These are phyloP conservation scores for Linderina pennispora DNA, from an alignment of 192 early-diverging fungal genomes.

Conservation along the genomic window DNA sequence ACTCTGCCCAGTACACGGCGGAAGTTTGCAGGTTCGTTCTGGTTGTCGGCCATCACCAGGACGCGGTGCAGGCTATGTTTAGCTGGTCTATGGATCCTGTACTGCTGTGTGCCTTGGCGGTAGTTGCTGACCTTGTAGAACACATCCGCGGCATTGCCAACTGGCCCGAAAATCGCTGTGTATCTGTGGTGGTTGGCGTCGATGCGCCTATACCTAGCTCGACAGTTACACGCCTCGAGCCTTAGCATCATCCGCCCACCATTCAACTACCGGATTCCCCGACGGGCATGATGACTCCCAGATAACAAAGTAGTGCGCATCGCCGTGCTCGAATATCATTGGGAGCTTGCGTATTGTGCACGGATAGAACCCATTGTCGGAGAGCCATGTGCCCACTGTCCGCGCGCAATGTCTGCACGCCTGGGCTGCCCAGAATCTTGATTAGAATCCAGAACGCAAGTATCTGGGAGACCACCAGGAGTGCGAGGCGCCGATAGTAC, in stretches of 20 bases:
- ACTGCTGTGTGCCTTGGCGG: conserved; percentile 8
- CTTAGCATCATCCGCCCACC: conserved; percentile 18
- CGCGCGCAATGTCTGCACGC: conserved; percentile 7
- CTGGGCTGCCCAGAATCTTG: no score
- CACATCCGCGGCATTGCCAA: conserved; percentile 3
- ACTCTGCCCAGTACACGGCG: conserved; percentile 11
- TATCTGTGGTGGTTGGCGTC: conserved; percentile 29
- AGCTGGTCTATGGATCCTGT: conserved; percentile 13
- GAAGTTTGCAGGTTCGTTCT: conserved; percentile 24
- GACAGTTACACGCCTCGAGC: conserved; percentile 2
- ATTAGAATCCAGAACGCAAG: no score
- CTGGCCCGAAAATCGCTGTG: conserved; percentile 29
- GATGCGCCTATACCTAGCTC: conserved; percentile 17
- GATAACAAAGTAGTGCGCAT: conserved; percentile 31
- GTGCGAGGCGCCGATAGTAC: no score
- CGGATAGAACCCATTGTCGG: conserved; percentile 11
- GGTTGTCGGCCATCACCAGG: conserved; percentile 38
- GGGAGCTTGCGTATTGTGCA: conserved; percentile 30
- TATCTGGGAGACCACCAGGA: no score
- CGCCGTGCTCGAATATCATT: conserved; percentile 33
- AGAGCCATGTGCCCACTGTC: conserved; percentile 13
- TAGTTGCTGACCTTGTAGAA: conserved; percentile 20
- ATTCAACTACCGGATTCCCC: conserved; percentile 15
- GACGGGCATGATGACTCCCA: conserved; percentile 37
- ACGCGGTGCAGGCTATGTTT: conserved; percentile 2